A percentile compares a stretch with the other conserved stretches of the same genome.
Evolutionary conservation across 2,329 filamentous ascomycete species (phyloP).

Genomic region (Aspergillus eucalypticola): DNA sequence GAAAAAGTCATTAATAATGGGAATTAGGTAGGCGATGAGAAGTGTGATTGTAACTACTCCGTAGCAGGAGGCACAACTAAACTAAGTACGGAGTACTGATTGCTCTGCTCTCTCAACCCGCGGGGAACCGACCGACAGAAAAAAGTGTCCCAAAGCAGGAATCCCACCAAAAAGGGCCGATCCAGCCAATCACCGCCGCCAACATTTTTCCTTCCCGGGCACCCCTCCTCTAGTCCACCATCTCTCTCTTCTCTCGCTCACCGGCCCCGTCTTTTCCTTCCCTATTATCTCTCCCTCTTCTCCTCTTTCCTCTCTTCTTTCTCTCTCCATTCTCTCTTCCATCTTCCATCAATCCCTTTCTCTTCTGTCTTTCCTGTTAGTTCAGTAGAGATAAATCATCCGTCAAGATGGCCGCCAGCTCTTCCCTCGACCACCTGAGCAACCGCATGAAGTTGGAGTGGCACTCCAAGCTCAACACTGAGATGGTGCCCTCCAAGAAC

Average conservation of each 20-base stretch:
- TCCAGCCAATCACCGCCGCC: conserved; percentile 28
- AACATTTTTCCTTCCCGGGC: conserved; percentile 39
- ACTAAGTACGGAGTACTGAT: no score
- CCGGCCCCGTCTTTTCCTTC: conserved; percentile 12
- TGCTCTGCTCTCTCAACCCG: conserved; percentile 4
- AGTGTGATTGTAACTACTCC: conserved; percentile 4
- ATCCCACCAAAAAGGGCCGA: not conserved
- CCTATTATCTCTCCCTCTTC: conserved; percentile 30
- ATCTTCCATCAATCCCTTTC: conserved; percentile 4
- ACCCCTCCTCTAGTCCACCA: conserved; percentile 21
- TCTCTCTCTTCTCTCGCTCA: conserved; percentile 14
- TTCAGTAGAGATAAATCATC: conserved; percentile 14
- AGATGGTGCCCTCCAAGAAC: conserved; percentile 81
- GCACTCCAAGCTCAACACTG: conserved; percentile 80
- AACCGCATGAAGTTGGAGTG: conserved; percentile 72
- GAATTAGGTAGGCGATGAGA: not conserved
- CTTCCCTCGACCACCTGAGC: conserved; percentile 82
- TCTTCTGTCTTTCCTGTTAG: conserved; percentile 6
- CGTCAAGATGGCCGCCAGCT: conserved; percentile 66
- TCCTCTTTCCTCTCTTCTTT: conserved; percentile 20
- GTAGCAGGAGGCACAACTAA: not conserved
- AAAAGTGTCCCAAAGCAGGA: conserved; percentile 8
- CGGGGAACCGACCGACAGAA: conserved; percentile 29
- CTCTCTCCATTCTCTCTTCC: conserved; percentile 17
- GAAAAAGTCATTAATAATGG: conserved; percentile 15